Conservation (phyloP, 2,329 filamentous ascomycete genomes). For the Pseudogymnoascus pannorum region DNA sequence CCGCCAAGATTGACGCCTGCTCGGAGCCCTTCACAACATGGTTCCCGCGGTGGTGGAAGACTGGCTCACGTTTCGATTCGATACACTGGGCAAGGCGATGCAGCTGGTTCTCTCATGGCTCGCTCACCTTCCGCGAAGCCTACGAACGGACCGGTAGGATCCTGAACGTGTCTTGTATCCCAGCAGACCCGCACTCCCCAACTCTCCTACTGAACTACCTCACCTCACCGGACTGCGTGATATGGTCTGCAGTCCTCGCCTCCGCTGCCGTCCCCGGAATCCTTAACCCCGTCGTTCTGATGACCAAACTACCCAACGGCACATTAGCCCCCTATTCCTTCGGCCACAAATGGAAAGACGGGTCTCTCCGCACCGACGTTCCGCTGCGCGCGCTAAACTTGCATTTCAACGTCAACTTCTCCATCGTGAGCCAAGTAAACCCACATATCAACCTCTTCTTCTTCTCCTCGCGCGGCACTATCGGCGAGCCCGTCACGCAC, state of each 20-base stretch:
- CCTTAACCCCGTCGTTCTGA: conserved; percentile 87
- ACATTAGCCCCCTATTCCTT: conserved; percentile 85
- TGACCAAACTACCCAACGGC: conserved; percentile 77
- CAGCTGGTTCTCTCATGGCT: conserved; percentile 85
- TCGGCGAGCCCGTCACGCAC: conserved; percentile 90
- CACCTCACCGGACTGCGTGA: conserved; percentile 91
- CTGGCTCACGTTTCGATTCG: conserved; percentile 88
- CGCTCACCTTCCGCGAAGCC: conserved; percentile 89
- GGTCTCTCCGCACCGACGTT: conserved; percentile 87
- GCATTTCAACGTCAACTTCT: conserved; percentile 98
- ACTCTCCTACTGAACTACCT: conserved; percentile 93
- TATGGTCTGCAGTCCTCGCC: conserved; percentile 93
- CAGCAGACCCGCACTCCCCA: conserved; percentile 84
- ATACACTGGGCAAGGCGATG: conserved; percentile 82
- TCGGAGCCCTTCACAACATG: conserved; percentile 70
- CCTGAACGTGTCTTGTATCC: conserved; percentile 91
- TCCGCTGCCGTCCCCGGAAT: conserved; percentile 95
- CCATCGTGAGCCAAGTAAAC: conserved; percentile 82
- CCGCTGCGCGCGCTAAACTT: conserved; percentile 89
- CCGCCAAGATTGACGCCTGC: conserved; percentile 76
- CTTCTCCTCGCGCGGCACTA: conserved; percentile 87
- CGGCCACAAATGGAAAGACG: conserved; percentile 99
- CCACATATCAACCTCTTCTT: conserved; percentile 99
- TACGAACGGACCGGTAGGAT: conserved; percentile 91
- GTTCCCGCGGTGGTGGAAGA: conserved; percentile 80